Conservation (phyloP, 2,329 filamentous ascomycete genomes). For the Trichoderma aggressivum region DNA sequence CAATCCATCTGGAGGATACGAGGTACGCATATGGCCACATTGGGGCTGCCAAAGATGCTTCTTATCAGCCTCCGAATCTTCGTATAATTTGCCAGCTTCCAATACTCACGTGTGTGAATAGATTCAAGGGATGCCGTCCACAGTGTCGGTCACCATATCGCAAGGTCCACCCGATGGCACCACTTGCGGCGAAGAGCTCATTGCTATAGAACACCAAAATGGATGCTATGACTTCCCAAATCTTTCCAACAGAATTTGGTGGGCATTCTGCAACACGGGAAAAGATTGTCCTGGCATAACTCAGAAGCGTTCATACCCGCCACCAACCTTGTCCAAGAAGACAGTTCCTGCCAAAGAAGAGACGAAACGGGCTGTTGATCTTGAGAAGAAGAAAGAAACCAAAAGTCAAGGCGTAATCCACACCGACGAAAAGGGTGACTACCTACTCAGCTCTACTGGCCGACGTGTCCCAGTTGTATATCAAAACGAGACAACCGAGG, state of each 20-base stretch:
- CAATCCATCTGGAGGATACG: constrained; percentile 7
- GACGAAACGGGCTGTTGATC: neutral
- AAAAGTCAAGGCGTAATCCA: neutral
- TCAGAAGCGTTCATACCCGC: neutral
- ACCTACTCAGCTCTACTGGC: neutral
- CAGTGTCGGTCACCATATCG: constrained; percentile 3
- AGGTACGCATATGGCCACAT: neutral
- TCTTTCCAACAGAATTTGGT: constrained; percentile 15
- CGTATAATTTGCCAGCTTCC: neutral
- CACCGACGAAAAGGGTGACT: constrained; percentile 4
- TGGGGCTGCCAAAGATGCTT: neutral
- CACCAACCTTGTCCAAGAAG: neutral
- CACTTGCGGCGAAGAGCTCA: constrained; percentile 1
- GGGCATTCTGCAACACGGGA: constrained; percentile 15
- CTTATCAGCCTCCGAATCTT: neutral
- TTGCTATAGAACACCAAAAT: constrained; percentile 8
- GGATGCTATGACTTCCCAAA: constrained; percentile 13
- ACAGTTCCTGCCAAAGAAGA: neutral
- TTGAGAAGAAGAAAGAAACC: neutral
- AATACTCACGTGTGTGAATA: neutral
- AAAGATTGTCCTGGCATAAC: constrained; percentile 12
- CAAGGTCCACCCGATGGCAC: constrained; percentile 8
- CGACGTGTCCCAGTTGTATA: constrained; percentile 5
- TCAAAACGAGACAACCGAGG: neutral
- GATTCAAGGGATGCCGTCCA: constrained; percentile 15